phyloP scores from a whole-genome alignment of 164 flowering plant species.

The Stephania cephalantha region DNA sequence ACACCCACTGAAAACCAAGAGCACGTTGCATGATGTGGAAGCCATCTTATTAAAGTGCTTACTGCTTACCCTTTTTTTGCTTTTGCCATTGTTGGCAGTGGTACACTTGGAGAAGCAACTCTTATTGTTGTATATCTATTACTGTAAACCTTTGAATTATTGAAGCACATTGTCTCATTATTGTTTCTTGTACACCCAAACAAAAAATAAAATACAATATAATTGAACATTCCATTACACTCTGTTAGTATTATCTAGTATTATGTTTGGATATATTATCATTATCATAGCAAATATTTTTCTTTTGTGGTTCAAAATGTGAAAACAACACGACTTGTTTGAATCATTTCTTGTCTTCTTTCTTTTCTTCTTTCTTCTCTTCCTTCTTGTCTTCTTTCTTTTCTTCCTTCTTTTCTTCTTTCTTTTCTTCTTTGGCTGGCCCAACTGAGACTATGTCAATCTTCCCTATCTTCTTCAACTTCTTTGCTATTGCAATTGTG shows the following conservation, averaged over 20 bases:
- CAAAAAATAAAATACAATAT: no score
- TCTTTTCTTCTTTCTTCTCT: slow-evolving; percentile 13
- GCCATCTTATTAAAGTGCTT: background rate
- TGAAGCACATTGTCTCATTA: background rate
- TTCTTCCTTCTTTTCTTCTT: slow-evolving; percentile 60
- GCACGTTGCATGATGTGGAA: background rate
- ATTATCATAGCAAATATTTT: background rate
- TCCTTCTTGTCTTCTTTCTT: slow-evolving; percentile 28
- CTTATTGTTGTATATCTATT: background rate
- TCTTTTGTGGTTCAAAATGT: no score
- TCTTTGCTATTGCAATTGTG: slow-evolving; percentile 65
- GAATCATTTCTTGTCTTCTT: slow-evolving; percentile 8
- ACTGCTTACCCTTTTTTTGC: background rate
- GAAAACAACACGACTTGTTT: no score
- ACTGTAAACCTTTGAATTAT: background rate
- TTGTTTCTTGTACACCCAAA: no score
- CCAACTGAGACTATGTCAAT: slow-evolving; percentile 75
- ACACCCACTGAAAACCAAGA: background rate
- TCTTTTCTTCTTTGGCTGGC: slow-evolving; percentile 93
- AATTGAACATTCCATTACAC: no score
- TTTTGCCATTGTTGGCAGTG: background rate
- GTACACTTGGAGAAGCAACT: background rate
- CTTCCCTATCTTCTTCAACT: slow-evolving; percentile 38
- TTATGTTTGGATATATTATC: background rate
- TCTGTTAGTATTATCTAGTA: background rate